A percentile compares a stretch with the other conserved stretches of the same genome.
Conservation (phyloP, 1,284 basidiomycete genomes). For the Sanghuangporus baumii region DNA sequence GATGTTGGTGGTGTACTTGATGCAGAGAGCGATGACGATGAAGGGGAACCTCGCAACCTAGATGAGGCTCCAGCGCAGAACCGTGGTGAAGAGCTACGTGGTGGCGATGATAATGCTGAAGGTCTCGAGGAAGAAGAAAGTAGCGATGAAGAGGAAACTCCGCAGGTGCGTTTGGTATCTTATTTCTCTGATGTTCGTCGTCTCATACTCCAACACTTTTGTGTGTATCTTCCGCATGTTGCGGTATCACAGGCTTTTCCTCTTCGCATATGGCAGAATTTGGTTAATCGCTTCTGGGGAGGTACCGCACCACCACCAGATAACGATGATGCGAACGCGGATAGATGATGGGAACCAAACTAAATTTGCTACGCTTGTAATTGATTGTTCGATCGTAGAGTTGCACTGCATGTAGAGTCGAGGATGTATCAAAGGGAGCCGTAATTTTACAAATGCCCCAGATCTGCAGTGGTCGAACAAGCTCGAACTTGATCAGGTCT, state of each 20-base stretch:
- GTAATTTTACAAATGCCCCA: too few relatives aligned
- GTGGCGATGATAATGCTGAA: slow-evolving; percentile 23
- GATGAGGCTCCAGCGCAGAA: slow-evolving; percentile 18
- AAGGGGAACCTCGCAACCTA: slow-evolving; percentile 14
- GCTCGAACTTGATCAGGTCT: too few relatives aligned
- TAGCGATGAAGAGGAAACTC: slow-evolving; percentile 32
- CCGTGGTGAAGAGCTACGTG: slow-evolving; percentile 25
- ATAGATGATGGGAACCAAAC: background rate
- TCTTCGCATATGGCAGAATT: slow-evolving; percentile 52
- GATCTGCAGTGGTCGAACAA: too few relatives aligned
- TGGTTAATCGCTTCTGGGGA: slow-evolving; percentile 61
- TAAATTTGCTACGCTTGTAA: background rate
- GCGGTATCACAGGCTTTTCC: slow-evolving; percentile 45
- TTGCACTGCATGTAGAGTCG: background rate
- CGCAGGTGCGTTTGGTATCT: slow-evolving; percentile 37
- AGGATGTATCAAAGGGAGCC: background rate
- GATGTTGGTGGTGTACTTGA: background rate
- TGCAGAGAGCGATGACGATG: slow-evolving; percentile 12
- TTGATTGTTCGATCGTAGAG: background rate
- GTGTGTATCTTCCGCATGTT: slow-evolving; percentile 8
- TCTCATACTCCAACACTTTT: background rate
- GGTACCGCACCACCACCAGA: slow-evolving; percentile 20
- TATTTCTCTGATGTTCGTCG: background rate
- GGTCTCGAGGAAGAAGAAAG: slow-evolving; percentile 24
- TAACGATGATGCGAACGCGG: background rate